Evolutionary conservation across 495 filamentous ascomycete species (phyloP), one percentile per base, ranked within the genome.

Genomic region (Acidomyces sp.): DNA sequence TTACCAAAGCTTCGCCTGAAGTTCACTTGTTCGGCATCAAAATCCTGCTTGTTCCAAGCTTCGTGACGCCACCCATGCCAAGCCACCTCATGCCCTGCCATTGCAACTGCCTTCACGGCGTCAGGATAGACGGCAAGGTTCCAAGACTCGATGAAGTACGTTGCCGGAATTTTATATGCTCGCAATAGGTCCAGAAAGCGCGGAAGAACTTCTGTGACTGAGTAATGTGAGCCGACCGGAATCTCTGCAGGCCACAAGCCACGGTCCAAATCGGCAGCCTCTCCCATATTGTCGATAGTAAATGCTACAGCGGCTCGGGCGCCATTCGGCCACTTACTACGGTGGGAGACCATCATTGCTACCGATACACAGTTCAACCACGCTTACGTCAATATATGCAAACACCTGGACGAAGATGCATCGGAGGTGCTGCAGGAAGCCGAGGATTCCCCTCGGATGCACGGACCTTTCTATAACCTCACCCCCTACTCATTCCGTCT

Each of bases 241-340:
- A 42, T 20, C 13, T 20, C 18, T 18, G 10, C 13, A 3, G 50
- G 46, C 46, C 49, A 53, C 24, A 53, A 34, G 3, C 27, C 15
- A 2, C 50, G 35, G 17, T 53, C 27, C 5, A 53, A 6, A 31
- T 53, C 50, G n/a, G 50, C 50, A 3, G 46, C 50, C 32, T 53
- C 50, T 3, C 46, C 50, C 50, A 53, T 53, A 38, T 53, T 53
- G 40, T 53, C 50, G 3, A 53, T 34, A 1, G 50, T 53, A 9
- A 49, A 33, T 6, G 46, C 36, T 6, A 53, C 32, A 27, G 50
- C 41, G 5, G 50, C 50, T 11, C 28, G 40, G 3, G 41, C 46
- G 26, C 41, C 41, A 23, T 46, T 39, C 1, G 50, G 50, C 50
- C 50, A 53, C 16, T 34, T 34, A 13, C 26, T 28, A n/a, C n/a